A percentile compares a stretch with the other conserved stretches of the same genome.
Conservation (phyloP, 2,329 filamentous ascomycete species). For the Neocatenulostroma microsporum region DNA sequence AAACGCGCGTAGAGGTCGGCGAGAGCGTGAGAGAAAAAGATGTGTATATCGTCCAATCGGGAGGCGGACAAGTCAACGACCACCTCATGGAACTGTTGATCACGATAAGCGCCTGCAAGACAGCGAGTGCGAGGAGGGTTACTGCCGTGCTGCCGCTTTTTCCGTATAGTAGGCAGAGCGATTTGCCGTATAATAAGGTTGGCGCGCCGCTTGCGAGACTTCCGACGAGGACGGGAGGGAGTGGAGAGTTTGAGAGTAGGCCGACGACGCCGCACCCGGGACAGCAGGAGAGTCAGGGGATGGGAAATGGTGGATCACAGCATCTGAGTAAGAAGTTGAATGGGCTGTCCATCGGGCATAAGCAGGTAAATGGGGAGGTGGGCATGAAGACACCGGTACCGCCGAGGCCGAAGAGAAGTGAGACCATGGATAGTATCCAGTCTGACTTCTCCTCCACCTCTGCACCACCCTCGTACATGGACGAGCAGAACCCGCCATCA, state of each 20-base stretch:
- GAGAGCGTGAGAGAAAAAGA: constrained; percentile 97
- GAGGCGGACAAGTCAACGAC: constrained; percentile 88
- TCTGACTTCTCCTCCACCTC: constrained; percentile 19
- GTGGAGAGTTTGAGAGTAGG: constrained; percentile 71
- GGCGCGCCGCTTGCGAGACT: constrained; percentile 78
- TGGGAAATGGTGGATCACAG: constrained; percentile 57
- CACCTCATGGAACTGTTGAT: constrained; percentile 94
- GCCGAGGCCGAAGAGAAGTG: constrained; percentile 22
- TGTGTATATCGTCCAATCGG: constrained; percentile 96
- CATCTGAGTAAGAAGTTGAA: constrained; percentile 64
- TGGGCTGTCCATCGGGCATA: constrained; percentile 56
- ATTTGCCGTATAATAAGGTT: constrained; percentile 92
- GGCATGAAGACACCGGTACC: constrained; percentile 9
- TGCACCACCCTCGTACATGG: constrained; percentile 11
- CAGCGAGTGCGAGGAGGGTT: constrained; percentile 82
- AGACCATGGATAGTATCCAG: constrained; percentile 25
- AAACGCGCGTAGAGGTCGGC: constrained; percentile 89
- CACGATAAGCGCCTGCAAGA: constrained; percentile 97
- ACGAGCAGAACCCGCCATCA: constrained; percentile 8
- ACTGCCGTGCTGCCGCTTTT: constrained; percentile 93
- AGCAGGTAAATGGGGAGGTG: constrained; percentile 33
- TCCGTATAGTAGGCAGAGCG: constrained; percentile 92
- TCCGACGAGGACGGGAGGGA: constrained; percentile 46
- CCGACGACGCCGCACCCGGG: constrained; percentile 76
- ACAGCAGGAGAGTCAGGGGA: constrained; percentile 56